Conservation (phyloP, 495 filamentous ascomycete genomes). For the Antarctomyces pellizariae region DNA sequence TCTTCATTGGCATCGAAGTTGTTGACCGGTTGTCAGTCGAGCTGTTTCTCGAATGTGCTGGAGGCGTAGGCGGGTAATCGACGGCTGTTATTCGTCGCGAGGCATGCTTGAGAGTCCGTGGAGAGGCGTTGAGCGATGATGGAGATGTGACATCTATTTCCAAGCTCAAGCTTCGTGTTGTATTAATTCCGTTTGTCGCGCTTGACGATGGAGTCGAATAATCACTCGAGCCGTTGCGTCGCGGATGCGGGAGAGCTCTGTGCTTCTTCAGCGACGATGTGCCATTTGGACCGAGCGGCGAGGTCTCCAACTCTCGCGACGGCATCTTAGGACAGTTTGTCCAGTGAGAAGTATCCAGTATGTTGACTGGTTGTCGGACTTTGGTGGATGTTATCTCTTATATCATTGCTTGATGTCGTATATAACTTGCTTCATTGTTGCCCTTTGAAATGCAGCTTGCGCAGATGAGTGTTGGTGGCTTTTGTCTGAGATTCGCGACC, state of each 20-base stretch:
- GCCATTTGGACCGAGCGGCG: too few relatives aligned
- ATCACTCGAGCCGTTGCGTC: constrained; percentile 12
- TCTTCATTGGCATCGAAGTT: constrained; percentile 15
- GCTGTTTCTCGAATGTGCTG: constrained; percentile 26
- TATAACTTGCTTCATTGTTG: too few relatives aligned
- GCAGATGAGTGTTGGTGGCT: too few relatives aligned
- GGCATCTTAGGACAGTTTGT: too few relatives aligned
- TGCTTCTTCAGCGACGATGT: constrained; percentile 26
- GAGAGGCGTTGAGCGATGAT: constrained; percentile 9
- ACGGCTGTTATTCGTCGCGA: constrained; percentile 14
- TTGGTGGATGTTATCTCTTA: too few relatives aligned
- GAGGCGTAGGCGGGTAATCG: constrained; percentile 27
- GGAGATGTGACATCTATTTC: constrained; percentile 8
- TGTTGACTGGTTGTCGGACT: too few relatives aligned
- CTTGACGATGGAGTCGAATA: constrained; percentile 10
- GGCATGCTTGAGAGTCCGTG: constrained; percentile 14
- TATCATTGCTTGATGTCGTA: too few relatives aligned
- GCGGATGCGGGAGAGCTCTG: constrained; percentile 27
- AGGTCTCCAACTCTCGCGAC: too few relatives aligned
- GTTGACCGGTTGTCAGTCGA: constrained; percentile 17
- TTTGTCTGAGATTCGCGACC: too few relatives aligned
- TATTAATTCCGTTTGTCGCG: too few relatives aligned
- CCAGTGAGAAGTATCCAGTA: too few relatives aligned
- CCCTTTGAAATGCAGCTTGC: too few relatives aligned
- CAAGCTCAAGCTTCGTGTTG: constrained; percentile 6